Base-by-base conservation (phyloP, 1,139 yeast species). In the Geotrichum aggregatum region DNA sequence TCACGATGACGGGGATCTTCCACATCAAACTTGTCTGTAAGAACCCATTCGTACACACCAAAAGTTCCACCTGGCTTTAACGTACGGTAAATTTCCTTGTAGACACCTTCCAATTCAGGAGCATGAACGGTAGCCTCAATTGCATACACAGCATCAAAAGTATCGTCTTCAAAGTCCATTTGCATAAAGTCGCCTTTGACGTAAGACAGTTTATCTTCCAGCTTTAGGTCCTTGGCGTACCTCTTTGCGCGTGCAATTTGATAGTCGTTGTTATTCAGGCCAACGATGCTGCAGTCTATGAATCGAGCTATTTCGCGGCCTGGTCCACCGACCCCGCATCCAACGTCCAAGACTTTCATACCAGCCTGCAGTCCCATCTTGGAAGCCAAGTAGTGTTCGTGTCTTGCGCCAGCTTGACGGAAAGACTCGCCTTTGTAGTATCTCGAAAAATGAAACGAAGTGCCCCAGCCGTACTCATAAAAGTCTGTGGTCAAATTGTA, bases 311-410 rank as follows among this genome's bases (percentile, higher is more conserved):
- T 92, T 74, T 92, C 96, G 72, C 97, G 84, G 35, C 96, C 98
- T 64, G 98, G 98, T 40, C 98, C 98, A 68, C 98, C 98, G 63
- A 92, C 96, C 77, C 98, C 98, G 76, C 98, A 94, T 49, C 98
- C 98, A 56, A 92, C 98, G 70, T 94, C 98, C 65, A 92, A 79
- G 28, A 94, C 98, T 66, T 82, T 82, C 89, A 86, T 87, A 63
- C 80, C 79, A 63, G 83, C 87, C 63, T 76, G 70, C 64, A 94
- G 74, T 58, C 84, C 85, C 81, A 91, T 91, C 75, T 86, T 84
- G 71, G 77, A 75, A 36, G 98, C 98, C 64, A 92, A 76, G 72
- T 80, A 92, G 73, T 92, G 98, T 75, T 92, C 98, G 72, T 92
- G 98, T 75, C 98, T 70, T 49, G 98, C 98, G 61, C 88, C 82